Evolutionary conservation across 2,329 filamentous ascomycete genomes (phyloP), one percentile per base, ranked within the genome.

Genomic region (Fusarium gaditjirri): DNA sequence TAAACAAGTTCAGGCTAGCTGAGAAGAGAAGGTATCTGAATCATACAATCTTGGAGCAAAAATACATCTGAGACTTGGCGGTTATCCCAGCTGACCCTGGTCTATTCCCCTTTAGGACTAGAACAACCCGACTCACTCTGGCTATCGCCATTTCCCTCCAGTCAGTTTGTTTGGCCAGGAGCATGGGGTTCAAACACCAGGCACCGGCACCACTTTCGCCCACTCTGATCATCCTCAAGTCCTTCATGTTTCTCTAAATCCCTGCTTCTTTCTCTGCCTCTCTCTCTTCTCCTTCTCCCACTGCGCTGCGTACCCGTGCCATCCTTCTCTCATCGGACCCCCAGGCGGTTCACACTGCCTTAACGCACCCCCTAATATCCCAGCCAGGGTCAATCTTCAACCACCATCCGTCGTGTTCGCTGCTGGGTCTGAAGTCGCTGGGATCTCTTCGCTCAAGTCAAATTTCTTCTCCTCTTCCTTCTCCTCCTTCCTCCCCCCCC

Each of bases 161-260:
- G 65, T 74, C 56, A 65, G 61, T 44, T 61, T 71, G 38, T 71
- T 63, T 71, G 61, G 46, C 49, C 56, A 66, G 43, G 50, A 68
- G 66, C 72, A 68, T 75, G 69, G 68, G 63, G 61, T 66, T 60
- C 75, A 77, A 77, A 77, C 75, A 75, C 73, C 75, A 76, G 57
- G 66, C 68, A 55, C 53, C 72, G 52, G 67, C 66, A 68, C 68
- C 60, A 71, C 66, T 62, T 59, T 64, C 65, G 58, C 66, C 69
- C 66, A 71, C 71, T 67, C 42, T 71, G 60, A 38, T 61, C 73
- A 67, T 75, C 65, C 71, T 74, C 44, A 60, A 61, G 36, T 59
- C 62, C 65, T 61, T 72, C 69, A 70, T 66, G 53, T 57, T 60
- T 71, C 47, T 54, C 57, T 49, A 58, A 47, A 75, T 55, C 58